Conservation (phyloP, 495 filamentous ascomycete genomes). For the Talaromyces adpressus region DNA sequence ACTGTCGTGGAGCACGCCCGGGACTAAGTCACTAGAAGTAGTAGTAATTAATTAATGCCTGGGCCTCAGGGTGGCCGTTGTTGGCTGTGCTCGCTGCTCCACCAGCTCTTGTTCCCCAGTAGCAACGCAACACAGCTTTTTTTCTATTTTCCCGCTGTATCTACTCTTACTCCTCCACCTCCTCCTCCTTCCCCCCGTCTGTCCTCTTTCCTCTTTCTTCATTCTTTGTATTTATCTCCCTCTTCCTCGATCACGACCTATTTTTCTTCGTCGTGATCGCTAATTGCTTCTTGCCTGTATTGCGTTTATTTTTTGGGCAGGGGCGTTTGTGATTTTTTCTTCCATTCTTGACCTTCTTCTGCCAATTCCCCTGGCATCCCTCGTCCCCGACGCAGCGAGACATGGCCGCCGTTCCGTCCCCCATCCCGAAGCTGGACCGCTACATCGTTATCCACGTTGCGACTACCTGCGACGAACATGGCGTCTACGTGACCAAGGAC, state of each 20-base stretch:
- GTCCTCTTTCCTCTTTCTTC: conserved; percentile 12
- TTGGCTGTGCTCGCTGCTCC: conserved; percentile 1
- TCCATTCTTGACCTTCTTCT: conserved; percentile 9
- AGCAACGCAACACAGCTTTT: conserved; percentile 7
- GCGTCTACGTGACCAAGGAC: conserved; percentile 98
- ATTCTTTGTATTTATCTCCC: conserved; percentile 22
- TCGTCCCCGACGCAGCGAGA: conserved; percentile 23
- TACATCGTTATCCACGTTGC: conserved; percentile 98
- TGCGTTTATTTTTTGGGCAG: conserved; percentile 21
- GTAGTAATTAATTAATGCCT: neutral
- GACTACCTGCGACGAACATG: conserved; percentile 97
- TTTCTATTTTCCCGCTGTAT: conserved; percentile 1
- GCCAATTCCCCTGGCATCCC: conserved; percentile 6
- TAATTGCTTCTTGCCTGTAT: conserved; percentile 24
- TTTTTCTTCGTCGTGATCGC: conserved; percentile 21
- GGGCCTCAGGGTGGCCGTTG: neutral
- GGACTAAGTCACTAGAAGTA: too few species aligned
- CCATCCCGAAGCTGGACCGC: conserved; percentile 70
- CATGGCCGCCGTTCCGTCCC: conserved; percentile 44
- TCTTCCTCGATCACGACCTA: conserved; percentile 12
- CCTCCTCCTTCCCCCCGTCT: conserved; percentile 17
- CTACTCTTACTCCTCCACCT: conserved; percentile 18
- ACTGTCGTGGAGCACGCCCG: neutral
- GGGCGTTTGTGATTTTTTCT: conserved; percentile 21
- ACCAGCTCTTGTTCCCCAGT: conserved; percentile 1